A percentile compares a stretch with the other conserved stretches of the same genome.
Conservation (phyloP, 371 early-diverging fungal species). For the Lichtheimia ornata region DNA sequence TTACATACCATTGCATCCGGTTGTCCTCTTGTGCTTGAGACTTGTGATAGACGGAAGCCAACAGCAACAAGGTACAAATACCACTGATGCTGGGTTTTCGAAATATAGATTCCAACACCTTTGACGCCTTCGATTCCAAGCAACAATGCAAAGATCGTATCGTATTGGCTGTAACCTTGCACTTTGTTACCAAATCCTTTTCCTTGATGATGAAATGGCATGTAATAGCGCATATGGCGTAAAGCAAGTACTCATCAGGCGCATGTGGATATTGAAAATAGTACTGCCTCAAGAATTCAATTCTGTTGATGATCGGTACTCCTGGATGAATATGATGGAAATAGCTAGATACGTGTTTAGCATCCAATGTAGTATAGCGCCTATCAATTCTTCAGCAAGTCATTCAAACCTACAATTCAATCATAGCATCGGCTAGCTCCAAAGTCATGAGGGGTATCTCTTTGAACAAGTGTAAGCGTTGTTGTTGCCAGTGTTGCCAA, state of each 20-base stretch:
- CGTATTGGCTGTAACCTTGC: conserved; percentile 6
- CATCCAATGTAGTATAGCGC: no score
- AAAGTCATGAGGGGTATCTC: conserved; percentile 29
- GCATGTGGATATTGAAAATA: conserved; percentile 35
- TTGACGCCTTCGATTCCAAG: conserved; percentile 21
- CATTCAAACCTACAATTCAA: conserved; percentile 15
- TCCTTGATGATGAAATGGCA: conserved; percentile 8
- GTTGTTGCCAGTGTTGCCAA: background rate
- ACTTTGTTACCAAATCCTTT: conserved; percentile 8
- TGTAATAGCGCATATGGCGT: conserved; percentile 22
- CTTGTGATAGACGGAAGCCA: conserved; percentile 22
- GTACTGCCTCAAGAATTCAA: conserved; percentile 38
- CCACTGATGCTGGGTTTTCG: conserved; percentile 32
- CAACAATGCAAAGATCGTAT: conserved; percentile 2
- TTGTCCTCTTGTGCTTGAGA: background rate
- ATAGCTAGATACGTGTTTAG: conserved; percentile 20
- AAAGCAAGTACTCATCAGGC: conserved; percentile 34
- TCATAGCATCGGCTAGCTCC: conserved; percentile 27
- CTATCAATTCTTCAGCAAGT: background rate
- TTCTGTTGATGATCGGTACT: conserved; percentile 38
- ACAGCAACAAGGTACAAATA: conserved; percentile 28
- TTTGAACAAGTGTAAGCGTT: conserved; percentile 21
- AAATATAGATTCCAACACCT: conserved; percentile 18
- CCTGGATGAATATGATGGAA: conserved; percentile 29
- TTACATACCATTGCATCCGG: conserved; percentile 1